Evolutionary conservation across 805 yeast genomes (phyloP).

Genomic region (Nakazawaea ernobii): DNA sequence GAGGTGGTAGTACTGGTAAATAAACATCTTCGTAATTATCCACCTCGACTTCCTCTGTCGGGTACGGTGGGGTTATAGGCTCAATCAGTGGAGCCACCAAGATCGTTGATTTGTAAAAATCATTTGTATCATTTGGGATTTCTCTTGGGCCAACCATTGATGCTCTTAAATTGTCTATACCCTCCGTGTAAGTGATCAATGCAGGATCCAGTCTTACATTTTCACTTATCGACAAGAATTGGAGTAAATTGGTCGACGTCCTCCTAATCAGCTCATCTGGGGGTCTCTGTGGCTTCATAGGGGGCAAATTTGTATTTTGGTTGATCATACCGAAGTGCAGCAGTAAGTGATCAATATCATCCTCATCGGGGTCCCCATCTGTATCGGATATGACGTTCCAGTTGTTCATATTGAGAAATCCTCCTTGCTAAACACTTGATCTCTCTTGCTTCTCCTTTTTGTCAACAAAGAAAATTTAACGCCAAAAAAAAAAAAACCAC

Average conservation of each 20-base stretch:
- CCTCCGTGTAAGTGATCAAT: not conserved
- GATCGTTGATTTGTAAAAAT: not conserved
- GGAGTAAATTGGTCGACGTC: constrained; percentile 5
- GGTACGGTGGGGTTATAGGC: constrained; percentile 2
- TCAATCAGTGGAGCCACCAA: not conserved
- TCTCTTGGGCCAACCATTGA: constrained; percentile 7
- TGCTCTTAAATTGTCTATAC: not conserved
- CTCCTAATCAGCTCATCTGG: constrained; percentile 6
- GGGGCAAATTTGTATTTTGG: not conserved
- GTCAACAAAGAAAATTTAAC: constrained; percentile 1
- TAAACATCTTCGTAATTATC: not conserved
- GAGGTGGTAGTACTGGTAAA: constrained; percentile 7
- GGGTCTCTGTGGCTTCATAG: constrained; percentile 6
- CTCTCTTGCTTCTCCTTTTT: not conserved
- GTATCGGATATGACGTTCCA: constrained; percentile 1
- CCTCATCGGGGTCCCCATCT: not conserved
- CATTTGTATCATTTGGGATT: not conserved
- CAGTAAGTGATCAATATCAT: not conserved
- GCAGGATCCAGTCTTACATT: not conserved
- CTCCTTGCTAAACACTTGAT: not conserved
- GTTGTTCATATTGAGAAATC: not conserved
- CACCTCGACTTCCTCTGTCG: not conserved
- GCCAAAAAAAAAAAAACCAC: not conserved
- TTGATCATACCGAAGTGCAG: not conserved
- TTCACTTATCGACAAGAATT: constrained; percentile 7